These are phyloP conservation scores for Leccinum imitatum DNA, from an alignment of 768 basidiomycete species.

Conservation along the genomic window DNA sequence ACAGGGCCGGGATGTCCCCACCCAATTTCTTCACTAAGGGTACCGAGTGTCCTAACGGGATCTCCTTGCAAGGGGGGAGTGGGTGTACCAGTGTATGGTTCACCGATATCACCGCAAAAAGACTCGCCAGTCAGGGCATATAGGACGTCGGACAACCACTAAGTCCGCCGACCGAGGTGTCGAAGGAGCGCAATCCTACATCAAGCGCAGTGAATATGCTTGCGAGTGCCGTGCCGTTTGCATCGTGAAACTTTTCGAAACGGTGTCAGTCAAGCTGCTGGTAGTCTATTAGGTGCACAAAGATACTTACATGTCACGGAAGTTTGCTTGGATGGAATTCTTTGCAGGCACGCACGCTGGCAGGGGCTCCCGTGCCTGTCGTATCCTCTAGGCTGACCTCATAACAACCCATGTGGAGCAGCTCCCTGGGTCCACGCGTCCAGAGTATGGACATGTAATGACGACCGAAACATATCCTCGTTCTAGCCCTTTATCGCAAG, in stretches of 20 bases:
- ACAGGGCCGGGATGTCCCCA: no score
- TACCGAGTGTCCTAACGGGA: no score
- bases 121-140: no score
- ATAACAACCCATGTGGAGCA: no score
- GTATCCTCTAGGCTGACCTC: no score
- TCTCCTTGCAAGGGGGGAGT: constrained; percentile 23
- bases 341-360: constrained; percentile 58
- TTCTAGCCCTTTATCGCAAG: no score
- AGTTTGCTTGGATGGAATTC: constrained; percentile 59
- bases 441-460: no score
- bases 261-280: not conserved
- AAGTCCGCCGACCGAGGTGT: constrained; percentile 69
- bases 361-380: constrained; percentile 36
- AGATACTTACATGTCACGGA: constrained; percentile 55
- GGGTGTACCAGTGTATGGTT: constrained; percentile 20
- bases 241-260: constrained; percentile 75
- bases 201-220: constrained; percentile 72
- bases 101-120: constrained; percentile 53
- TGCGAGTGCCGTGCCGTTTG: constrained; percentile 78
- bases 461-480: no score
- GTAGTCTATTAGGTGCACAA: not conserved
- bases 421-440: no score
- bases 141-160: constrained; percentile 75
- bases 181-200: constrained; percentile 78
- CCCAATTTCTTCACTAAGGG: no score